These are phyloP conservation scores for Boletus sp. DNA, from an alignment of 1,284 basidiomycete genomes.

Conservation along the genomic window DNA sequence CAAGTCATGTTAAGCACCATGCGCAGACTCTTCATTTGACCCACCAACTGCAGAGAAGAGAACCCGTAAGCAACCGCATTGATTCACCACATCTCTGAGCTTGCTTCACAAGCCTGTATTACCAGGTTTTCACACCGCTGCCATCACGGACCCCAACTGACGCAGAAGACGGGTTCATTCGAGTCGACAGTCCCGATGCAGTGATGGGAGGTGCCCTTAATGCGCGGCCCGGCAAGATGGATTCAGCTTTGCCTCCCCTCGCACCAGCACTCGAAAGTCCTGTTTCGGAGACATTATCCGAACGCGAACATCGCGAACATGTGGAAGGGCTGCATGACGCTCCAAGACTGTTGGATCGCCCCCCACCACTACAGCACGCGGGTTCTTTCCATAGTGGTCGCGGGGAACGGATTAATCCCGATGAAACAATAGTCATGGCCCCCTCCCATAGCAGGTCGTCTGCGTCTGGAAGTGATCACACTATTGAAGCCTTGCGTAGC, in stretches of 20 bases:
- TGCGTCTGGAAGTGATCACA: slow-evolving; percentile 30
- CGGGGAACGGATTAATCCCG: slow-evolving; percentile 15
- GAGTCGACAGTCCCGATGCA: slow-evolving; percentile 32
- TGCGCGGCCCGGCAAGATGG: slow-evolving; percentile 29
- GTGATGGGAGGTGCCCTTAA: slow-evolving; percentile 33
- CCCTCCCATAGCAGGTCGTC: slow-evolving; percentile 23
- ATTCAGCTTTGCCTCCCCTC: slow-evolving; percentile 23
- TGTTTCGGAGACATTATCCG: slow-evolving; percentile 26
- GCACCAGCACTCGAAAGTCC: slow-evolving; percentile 16
- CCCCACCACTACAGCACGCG: slow-evolving; percentile 19
- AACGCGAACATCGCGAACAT: slow-evolving; percentile 26
- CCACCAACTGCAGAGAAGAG: slow-evolving; percentile 25
- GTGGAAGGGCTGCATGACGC: slow-evolving; percentile 13
- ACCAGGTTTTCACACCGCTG: slow-evolving; percentile 32
- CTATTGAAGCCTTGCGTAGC: slow-evolving; percentile 27
- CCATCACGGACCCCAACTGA: slow-evolving; percentile 34
- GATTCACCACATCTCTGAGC: neutral
- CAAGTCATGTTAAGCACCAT: slow-evolving; percentile 11
- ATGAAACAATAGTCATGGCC: slow-evolving; percentile 27
- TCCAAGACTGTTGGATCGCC: slow-evolving; percentile 28
- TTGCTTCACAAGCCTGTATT: slow-evolving; percentile 8
- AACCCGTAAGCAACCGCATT: slow-evolving; percentile 28
- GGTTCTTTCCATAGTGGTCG: slow-evolving; percentile 25
- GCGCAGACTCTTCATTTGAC: slow-evolving; percentile 14
- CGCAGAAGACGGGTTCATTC: slow-evolving; percentile 31